Evolutionary conservation across 345 rosid genomes (phyloP).

Genomic region (Raphanus sativus): DNA sequence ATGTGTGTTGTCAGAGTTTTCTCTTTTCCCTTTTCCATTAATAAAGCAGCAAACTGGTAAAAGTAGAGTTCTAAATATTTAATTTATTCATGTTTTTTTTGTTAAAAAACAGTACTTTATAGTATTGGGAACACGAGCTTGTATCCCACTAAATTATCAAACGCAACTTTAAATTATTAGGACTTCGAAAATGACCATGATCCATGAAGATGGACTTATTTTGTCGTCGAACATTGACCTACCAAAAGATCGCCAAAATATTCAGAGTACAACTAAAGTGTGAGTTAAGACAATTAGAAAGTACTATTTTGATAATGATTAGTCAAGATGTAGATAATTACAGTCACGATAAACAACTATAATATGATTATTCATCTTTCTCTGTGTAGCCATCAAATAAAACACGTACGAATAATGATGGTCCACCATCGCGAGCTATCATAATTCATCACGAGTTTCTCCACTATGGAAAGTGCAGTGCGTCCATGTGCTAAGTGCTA

Average conservation of each 20-base stretch:
- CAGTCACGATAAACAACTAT: background rate
- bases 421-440: slow-evolving; percentile 32
- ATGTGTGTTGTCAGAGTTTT: slow-evolving; percentile 20
- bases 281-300: background rate
- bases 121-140: slow-evolving; percentile 30
- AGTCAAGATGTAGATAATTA: slow-evolving; percentile 35
- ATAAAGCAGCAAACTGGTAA: slow-evolving; percentile 28
- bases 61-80: slow-evolving; percentile 19
- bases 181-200: background rate
- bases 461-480: slow-evolving; percentile 26
- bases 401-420: slow-evolving; percentile 18
- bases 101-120: background rate
- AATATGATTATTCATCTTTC: background rate
- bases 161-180: slow-evolving; percentile 9
- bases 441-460: slow-evolving; percentile 32
- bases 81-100: background rate
- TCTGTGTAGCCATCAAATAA: slow-evolving; percentile 15
- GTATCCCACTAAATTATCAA: slow-evolving; percentile 35
- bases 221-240: slow-evolving; percentile 35
- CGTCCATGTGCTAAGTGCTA: background rate
- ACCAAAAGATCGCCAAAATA: slow-evolving; percentile 37
- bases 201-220: slow-evolving; percentile 11
- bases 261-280: slow-evolving; percentile 20
- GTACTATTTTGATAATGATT: slow-evolving; percentile 4
- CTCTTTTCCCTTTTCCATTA: slow-evolving; percentile 19